These are phyloP conservation scores for Torulaspora indica DNA, from an alignment of 805 yeast genomes.

Conservation along the genomic window DNA sequence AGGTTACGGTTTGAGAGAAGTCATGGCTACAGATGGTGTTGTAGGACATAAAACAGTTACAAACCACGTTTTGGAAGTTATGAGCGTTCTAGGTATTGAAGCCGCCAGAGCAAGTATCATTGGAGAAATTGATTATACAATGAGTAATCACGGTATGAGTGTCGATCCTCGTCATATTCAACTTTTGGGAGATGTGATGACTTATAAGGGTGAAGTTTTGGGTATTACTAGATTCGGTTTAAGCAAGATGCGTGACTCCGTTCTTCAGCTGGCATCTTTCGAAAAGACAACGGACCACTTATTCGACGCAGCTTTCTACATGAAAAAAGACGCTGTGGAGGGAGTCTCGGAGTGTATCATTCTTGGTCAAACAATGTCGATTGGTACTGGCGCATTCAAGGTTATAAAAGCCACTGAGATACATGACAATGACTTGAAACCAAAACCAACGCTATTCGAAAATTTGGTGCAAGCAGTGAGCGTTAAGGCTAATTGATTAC, in stretches of 20 bases:
- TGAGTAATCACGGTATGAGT: constrained; percentile 99
- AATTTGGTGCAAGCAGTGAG: constrained; percentile 31
- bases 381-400: constrained; percentile 96
- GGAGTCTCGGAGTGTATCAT: constrained; percentile 98
- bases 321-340: constrained; percentile 92
- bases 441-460: constrained; percentile 46
- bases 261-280: constrained; percentile 91
- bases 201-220: constrained; percentile 95
- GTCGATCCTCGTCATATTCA: constrained; percentile 99
- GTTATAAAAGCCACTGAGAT: constrained; percentile 57
- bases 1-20: constrained; percentile 94
- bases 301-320: constrained; percentile 96
- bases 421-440: constrained; percentile 41
- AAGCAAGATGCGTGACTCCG: constrained; percentile 98
- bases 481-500: constrained; percentile 9
- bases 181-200: constrained; percentile 96
- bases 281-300: constrained; percentile 98
- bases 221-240: constrained; percentile 98
- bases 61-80: constrained; percentile 88
- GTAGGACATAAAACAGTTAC: constrained; percentile 82
- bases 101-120: constrained; percentile 94
- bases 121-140: constrained; percentile 91
- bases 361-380: constrained; percentile 93
- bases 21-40: constrained; percentile 97
- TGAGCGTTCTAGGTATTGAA: constrained; percentile 88